Base-by-base conservation (phyloP, 1,284 basidiomycete species). In the Stereum hirsutum region DNA sequence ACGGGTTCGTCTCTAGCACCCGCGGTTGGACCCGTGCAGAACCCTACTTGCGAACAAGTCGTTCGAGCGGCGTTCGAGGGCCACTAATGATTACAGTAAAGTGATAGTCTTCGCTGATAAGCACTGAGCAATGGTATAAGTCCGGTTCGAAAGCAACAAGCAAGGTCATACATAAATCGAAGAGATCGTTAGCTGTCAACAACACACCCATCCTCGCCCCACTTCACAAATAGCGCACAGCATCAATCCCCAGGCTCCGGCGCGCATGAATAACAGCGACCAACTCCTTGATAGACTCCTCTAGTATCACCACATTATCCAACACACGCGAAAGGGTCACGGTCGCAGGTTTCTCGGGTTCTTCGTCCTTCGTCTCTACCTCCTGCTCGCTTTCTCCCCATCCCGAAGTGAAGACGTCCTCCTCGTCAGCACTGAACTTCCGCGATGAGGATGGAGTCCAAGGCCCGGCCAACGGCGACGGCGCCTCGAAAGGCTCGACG, bases 271-370 rank as follows among this genome's bases (percentile, higher is more conserved):
- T 77, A 46, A 95, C 83, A 17, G 89, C 89, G 24, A 85, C 80
- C 39, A 96, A 65, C 62, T 99, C 95, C 67, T 98, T 96, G 54
- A 98, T 84, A 46, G 86, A 85, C 64, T 99, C 95, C 63, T 99
- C 94, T 48, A 99, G 62, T 41, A 99, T 81, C 17, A 99, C 91
- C 21, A 94, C 85, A 57, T 99, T 98, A 61, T 99, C 96, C 54
- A 99, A 65, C 45, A 96, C 60, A 50, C 78, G 81, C 24, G 89
- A 93, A 26, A 96, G 68, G 10, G 87, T 89, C 23, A 91, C 74
- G 14, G 60, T 68, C 21, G 62, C 62, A 10, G 60, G 43, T 38
- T 52, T 57, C 49, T 48, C 49, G 24, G 44, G 49, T 25, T 69
- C 70, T 25, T 59, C 57, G 46, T 65, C 56, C 43, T 60, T 55